Base-by-base conservation (phyloP, 2,329 filamentous ascomycete species). In the Nectriaceae sp. region DNA sequence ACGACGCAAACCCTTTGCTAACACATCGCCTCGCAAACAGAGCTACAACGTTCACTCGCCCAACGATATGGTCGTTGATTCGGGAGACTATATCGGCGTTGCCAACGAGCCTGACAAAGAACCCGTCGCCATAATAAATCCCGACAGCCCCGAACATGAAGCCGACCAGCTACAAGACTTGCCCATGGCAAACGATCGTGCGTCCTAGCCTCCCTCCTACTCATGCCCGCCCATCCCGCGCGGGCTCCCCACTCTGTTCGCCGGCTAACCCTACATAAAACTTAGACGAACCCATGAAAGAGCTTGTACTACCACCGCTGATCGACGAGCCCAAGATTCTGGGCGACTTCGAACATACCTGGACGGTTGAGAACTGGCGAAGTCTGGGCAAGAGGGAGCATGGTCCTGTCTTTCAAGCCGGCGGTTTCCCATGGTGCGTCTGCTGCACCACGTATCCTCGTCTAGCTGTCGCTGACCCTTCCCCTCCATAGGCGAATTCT, bases 361-460 rank as follows among this genome's bases (percentile, higher is more conserved):
- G 94, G 94, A 84, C 89, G 22, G 90, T 99, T 53, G 80, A 89
- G 60, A 80, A 88, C 53, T 99, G 93, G 92, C 81, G 88, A 56
- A 79, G 74, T 31, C 72, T 95, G 59, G 76, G 79, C 15, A 88
- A 89, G 72, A 90, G 89, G 66, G 87, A 94, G 63, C 91, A 95
- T 74, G 90, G 94, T 2, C 94, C 94, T 3, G 69, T 87, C 49
- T 99, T 99, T 69, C 70, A 94, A 52, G 93, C 90, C 55, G 92
- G 86, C 42, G 92, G 89, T 42, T 87, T 84, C 66, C 94, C 93
- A 68, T 99, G 94, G 88, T 91, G 70, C 65, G 82, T 73, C 48
- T 41, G 40, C 38, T 44, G 15, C 26, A 39, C 36, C 21, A 22
- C 35, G 36, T 33, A 26, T 38, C 19, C 38, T 42, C 44, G 3